A percentile compares a stretch with the other conserved stretches of the same genome.
These are phyloP conservation scores for Fragaria vesca DNA, from an alignment of 306 rosid species.

Conservation along the genomic window DNA sequence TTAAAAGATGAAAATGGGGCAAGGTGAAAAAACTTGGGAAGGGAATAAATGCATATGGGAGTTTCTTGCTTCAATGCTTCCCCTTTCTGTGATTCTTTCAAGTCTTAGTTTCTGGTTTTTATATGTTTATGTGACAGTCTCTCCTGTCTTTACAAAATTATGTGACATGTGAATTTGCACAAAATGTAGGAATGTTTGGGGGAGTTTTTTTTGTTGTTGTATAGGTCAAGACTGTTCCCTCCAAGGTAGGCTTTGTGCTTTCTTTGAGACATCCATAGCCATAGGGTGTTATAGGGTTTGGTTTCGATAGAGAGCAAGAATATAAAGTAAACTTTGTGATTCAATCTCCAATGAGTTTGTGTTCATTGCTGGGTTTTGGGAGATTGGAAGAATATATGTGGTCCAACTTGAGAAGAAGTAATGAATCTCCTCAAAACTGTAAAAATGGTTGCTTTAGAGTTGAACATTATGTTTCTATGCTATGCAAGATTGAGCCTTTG, in stretches of 20 bases:
- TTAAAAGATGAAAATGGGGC: constrained; percentile 14
- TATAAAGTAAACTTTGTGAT: not conserved
- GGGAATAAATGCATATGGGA: constrained; percentile 19
- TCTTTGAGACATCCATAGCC: constrained; percentile 9
- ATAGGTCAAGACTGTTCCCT: constrained; percentile 16
- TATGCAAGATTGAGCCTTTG: constrained; percentile 26
- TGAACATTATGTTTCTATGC: constrained; percentile 26
- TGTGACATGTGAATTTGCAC: constrained; percentile 12
- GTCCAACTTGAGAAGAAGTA: constrained; percentile 28
- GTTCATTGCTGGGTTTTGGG: constrained; percentile 29
- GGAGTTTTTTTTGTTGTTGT: not conserved
- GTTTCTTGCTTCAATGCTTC: constrained; percentile 15
- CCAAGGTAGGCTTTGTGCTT: constrained; percentile 20
- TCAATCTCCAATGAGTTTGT: constrained; percentile 6
- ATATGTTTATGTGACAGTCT: not conserved
- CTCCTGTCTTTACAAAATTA: not conserved
- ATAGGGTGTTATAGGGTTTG: constrained; percentile 8
- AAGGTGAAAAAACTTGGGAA: constrained; percentile 2
- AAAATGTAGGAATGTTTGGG: constrained; percentile 34
- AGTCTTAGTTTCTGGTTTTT: not conserved
- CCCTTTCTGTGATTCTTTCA: not conserved
- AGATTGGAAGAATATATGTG: constrained; percentile 29
- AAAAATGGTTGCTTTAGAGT: constrained; percentile 23
- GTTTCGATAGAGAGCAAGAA: constrained; percentile 12
- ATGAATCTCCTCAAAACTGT: constrained; percentile 31